Conservation (phyloP, 352 stramenopile species). For the Aphanomyces invadans region DNA sequence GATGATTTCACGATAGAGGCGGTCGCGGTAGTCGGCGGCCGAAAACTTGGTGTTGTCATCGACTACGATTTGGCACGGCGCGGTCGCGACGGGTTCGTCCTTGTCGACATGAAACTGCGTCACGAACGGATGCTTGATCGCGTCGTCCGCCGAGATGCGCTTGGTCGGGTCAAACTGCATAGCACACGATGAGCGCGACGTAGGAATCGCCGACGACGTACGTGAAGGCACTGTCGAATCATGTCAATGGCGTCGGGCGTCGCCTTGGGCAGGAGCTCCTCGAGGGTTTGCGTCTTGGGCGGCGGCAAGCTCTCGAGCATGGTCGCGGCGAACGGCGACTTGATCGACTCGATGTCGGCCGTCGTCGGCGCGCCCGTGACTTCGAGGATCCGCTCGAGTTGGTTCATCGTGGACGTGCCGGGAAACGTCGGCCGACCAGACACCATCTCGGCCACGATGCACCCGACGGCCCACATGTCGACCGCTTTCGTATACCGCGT, state of each 20-base stretch:
- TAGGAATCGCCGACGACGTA: conserved; percentile 24
- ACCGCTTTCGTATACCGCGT: conserved; percentile 90
- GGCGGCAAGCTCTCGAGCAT: conserved; percentile 90
- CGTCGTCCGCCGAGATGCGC: conserved; percentile 76
- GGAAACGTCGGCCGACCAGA: conserved; percentile 88
- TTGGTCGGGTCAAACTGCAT: conserved; percentile 88
- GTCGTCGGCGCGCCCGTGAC: conserved; percentile 84
- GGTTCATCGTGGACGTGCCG: conserved; percentile 94
- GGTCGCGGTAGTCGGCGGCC: conserved; percentile 88
- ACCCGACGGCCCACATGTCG: conserved; percentile 92
- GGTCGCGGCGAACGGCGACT: conserved; percentile 87
- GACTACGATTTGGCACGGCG: conserved; percentile 76
- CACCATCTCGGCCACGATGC: conserved; percentile 93
- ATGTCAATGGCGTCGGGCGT: conserved; percentile 83
- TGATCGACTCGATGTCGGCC: conserved; percentile 88
- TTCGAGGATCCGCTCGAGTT: conserved; percentile 94
- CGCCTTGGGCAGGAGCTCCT: conserved; percentile 84
- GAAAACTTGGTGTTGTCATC: conserved; percentile 94
- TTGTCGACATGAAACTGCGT: conserved; percentile 94
- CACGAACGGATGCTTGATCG: conserved; percentile 91
- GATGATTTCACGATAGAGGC: conserved; percentile 90
- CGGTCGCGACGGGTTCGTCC: conserved; percentile 77
- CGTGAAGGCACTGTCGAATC: conserved; percentile 82
- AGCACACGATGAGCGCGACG: neutral
- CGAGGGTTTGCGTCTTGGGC: conserved; percentile 58